Evolutionary conservation across 1,284 basidiomycete genomes (phyloP), one percentile per base, ranked within the genome.

Genomic region (Moniliella sp.): DNA sequence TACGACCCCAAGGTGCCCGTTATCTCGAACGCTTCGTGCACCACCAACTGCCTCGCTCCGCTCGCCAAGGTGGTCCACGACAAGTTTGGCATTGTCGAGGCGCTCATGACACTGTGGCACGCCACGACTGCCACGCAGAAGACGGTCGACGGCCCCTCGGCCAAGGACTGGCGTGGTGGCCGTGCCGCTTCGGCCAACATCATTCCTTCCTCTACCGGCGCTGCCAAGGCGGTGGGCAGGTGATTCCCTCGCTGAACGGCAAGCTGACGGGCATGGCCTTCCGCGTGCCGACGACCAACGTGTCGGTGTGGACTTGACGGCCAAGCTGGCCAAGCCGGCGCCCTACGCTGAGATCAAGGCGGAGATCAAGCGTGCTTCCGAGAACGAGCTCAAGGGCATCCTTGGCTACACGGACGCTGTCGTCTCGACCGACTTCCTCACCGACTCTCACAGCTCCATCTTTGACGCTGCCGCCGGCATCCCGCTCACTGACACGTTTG

Each of bases 21-120:
- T 71, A 78, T 97, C 65, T 99, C 88, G 51, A 99, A 99, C 67
- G 88, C 88, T 19, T 94, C 86, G 27, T 99, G 88, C 75, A 99
- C 88, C 33, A 99, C 88, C 67, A 97, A 99, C 76, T 59, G 56
- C 42, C 74, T 99, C 43, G 91, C 91, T 21, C 86, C 91, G 45
- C 75, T 99, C 42, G 88, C 88, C 65, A 97, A 97, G 73, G 77
- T 94, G 63, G 71, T 99, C 69, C 61, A 99, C 68, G 91, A 97
- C 75, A 86, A 59, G 50, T 59, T 59, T 27, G 54, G 51, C 31
- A 50, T 59, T 32, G 42, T 46, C 27, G 56, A 59, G 49, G 56
- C 80, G 64, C 72, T 99, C 62, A 97, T 97, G 91, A 91, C 80
- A 66, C 94, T 91, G 48, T 81, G 94, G 50, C 88, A 97, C 66